Evolutionary conservation across 2,329 filamentous ascomycete genomes (phyloP), one percentile per base, ranked within the genome.

Genomic region (Bipolaris bicolor): DNA sequence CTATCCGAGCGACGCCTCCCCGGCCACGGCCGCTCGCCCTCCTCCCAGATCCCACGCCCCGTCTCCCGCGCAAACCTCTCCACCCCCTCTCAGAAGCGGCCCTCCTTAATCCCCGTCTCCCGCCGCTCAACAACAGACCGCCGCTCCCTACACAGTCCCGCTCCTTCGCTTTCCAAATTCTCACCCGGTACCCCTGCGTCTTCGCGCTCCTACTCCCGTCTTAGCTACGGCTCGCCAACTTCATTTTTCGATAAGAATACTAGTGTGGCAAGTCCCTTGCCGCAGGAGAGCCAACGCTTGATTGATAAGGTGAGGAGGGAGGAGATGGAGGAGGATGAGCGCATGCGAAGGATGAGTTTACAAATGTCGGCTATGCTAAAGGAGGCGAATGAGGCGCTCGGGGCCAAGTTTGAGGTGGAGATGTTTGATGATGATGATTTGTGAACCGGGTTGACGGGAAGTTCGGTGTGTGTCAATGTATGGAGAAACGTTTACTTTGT

Each of bases 371-470:
- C 88, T 33, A 92, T 99, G 90, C 96, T 99, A 52, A 84, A 88
- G 1, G 89, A 98, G 76, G 95, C 93, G 0, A 89, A 89, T 66
- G 90, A 95, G 75, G 95, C 95, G 1, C 78, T 99, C 16, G 93
- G 80, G 6, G 80, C 76, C 18, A 81, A 77, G 57, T 69, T 79
- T 26, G 74, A 78, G 29, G 62, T 78, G 15, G 77, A 80, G 39
- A 66, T 71, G 31, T 65, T 67, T 24, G 64, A 69, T 7, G 66
- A 66, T 9, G 72, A 72, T 13, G 36, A 60, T 57, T 47, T 47
- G 9, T 45, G 34, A 31, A 49, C 26, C 7, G 6, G 1, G 26
- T 46, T 20, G 44, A 24, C 9, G 41, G 47, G 34, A 46, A 55
- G 26, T 31, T 43, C 22, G 18, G 31, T 10, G 22, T 57, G 54